Conservation (phyloP, 768 basidiomycete species). For the Auriscalpium orientale region DNA sequence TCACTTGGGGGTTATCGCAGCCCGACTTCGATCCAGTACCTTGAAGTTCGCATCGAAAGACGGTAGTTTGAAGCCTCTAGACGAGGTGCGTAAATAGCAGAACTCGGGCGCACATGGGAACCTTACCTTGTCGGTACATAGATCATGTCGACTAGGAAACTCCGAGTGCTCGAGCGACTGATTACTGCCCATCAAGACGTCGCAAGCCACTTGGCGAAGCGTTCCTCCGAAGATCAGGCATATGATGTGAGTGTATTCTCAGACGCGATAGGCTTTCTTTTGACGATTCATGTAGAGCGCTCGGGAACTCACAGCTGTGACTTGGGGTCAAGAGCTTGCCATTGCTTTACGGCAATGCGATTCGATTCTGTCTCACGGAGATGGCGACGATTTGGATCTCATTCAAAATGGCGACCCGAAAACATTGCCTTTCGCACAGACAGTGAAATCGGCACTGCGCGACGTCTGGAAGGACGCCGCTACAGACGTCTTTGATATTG, state of each 20-base stretch:
- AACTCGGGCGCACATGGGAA: not conserved
- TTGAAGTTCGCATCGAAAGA: conserved; percentile 31
- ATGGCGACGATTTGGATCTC: conserved; percentile 29
- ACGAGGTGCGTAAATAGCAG: conserved; percentile 46
- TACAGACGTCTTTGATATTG: conserved; percentile 74
- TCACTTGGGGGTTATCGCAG: conserved; percentile 89
- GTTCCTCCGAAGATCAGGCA: conserved; percentile 71
- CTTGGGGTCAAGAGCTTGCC: conserved; percentile 82
- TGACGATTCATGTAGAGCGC: conserved; percentile 53
- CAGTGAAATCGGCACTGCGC: conserved; percentile 55
- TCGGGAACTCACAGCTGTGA: conserved; percentile 69
- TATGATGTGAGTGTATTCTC: conserved; percentile 53
- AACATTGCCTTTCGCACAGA: conserved; percentile 42
- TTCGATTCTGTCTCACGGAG: conserved; percentile 37
- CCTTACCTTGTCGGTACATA: conserved; percentile 17
- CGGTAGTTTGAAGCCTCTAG: conserved; percentile 47
- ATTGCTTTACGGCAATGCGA: conserved; percentile 52
- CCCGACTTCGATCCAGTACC: conserved; percentile 59
- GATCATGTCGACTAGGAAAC: conserved; percentile 46
- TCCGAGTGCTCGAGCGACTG: conserved; percentile 49
- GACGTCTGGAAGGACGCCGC: conserved; percentile 67
- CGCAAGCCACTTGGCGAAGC: conserved; percentile 57
- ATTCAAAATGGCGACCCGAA: conserved; percentile 21
- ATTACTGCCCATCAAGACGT: conserved; percentile 59
- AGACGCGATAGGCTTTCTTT: not conserved